Conservation (phyloP, 1,139 yeast species). For the Meyerozyma guilliermondii region DNA sequence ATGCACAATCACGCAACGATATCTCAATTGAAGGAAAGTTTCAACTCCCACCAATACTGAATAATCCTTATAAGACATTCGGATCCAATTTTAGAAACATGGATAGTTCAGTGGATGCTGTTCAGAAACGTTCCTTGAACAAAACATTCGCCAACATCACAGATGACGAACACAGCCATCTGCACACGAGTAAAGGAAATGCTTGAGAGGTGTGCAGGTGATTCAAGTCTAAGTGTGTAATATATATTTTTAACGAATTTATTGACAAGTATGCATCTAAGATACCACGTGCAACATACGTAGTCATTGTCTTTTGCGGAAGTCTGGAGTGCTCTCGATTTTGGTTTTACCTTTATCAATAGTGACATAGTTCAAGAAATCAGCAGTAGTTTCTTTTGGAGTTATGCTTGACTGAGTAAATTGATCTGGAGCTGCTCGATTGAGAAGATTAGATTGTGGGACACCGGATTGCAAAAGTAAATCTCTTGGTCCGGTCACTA, state of each 20-base stretch:
- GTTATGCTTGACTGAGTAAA: background rate
- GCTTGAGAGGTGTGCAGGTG: background rate
- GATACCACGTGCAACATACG: no score
- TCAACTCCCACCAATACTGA: background rate
- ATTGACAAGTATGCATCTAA: no score
- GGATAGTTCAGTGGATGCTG: background rate
- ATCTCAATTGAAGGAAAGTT: background rate
- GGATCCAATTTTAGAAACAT: background rate
- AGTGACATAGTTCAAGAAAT: background rate
- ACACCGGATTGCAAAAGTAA: conserved; percentile 43
- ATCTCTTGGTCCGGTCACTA: conserved; percentile 52
- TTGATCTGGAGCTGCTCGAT: background rate
- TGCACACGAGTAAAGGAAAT: background rate
- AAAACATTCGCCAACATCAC: background rate
- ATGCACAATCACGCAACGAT: background rate
- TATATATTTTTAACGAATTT: no score
- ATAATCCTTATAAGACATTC: background rate
- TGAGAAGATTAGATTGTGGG: background rate
- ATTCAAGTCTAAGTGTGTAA: background rate
- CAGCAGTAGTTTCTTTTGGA: background rate
- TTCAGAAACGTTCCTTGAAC: background rate
- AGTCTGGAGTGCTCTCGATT: conserved; percentile 1
- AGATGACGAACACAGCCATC: background rate
- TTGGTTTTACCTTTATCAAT: background rate
- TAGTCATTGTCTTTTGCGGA: background rate